Evolutionary conservation across 2,329 filamentous ascomycete genomes (phyloP), one percentile per base, ranked within the genome.

Genomic region (Penicillium hordei): DNA sequence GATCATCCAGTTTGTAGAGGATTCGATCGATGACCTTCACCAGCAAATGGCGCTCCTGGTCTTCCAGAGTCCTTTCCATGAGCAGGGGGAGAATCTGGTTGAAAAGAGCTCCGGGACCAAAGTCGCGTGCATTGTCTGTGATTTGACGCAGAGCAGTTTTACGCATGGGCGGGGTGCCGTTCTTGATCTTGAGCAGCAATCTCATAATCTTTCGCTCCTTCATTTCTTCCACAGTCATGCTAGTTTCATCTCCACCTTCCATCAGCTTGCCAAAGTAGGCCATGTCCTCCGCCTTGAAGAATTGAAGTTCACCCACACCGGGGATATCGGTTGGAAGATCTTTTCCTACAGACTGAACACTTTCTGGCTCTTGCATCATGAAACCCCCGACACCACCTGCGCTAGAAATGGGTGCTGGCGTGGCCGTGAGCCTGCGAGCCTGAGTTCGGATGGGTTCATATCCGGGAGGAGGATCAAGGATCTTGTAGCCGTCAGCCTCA

Each of bases 121-220:
- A 99, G 75, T 93, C 91, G 55, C 93, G 89, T 33, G 94, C 94
- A 74, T 99, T 99, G 75, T 99, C 94, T 19, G 94, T 99, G 61
- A 99, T 87, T 75, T 99, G 94, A 77, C 94, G 89, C 68, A 99
- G 84, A 25, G 94, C 94, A 36, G 94, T 99, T 83, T 99, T 99
- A 78, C 94, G 85, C 94, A 97, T 97, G 0, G 94, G 93, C 27
- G 94, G 94, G 40, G 94, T 97, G 70, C 94, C 94, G 73, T 99
- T 99, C 84, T 99, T 99, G 81, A 99, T 93, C 79, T 99, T 99
- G 56, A 99, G 83, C 45, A 99, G 81, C 55, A 99, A 79, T 65
- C 94, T 85, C 94, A 99, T 97, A 71, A 99, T 99, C 79, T 99
- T 99, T 61, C 94, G 86, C 77, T 99, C 93, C 77, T 99, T 97